Conservation (phyloP, 176 grass and related monocot genomes). For the Oryza brachyantha region DNA sequence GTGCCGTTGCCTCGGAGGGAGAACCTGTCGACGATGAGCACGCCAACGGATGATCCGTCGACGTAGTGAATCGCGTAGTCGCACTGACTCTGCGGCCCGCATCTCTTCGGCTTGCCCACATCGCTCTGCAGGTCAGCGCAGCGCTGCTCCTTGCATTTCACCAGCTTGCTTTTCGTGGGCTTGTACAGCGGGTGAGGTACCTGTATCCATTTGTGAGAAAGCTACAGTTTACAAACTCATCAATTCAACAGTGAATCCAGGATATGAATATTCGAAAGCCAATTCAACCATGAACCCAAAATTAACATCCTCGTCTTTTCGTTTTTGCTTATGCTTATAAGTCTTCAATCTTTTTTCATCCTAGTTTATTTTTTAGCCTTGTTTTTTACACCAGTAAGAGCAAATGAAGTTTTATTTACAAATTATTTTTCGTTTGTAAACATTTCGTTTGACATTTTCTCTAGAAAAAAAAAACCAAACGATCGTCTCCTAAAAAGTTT, state of each 20-base stretch:
- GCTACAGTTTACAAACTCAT: not conserved
- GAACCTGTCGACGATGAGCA: constrained; percentile 42
- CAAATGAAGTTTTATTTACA: too few species aligned
- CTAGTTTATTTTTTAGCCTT: too few species aligned
- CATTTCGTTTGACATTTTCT: too few species aligned
- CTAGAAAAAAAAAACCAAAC: too few species aligned
- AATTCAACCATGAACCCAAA: too few species aligned
- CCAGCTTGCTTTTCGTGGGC: constrained; percentile 24
- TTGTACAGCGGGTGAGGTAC: constrained; percentile 40
- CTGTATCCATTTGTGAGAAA: constrained; percentile 20
- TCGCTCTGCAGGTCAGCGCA: constrained; percentile 28
- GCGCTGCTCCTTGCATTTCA: constrained; percentile 30
- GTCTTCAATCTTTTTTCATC: too few species aligned
- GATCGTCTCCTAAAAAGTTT: too few species aligned
- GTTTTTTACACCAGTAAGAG: too few species aligned
- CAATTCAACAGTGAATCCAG: not conserved
- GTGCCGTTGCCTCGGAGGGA: not conserved
- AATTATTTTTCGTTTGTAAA: too few species aligned
- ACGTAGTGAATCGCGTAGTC: constrained; percentile 41
- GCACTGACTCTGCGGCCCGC: not conserved
- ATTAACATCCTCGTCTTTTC: too few species aligned
- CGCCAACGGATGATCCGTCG: constrained; percentile 31
- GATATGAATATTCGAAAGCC: too few species aligned
- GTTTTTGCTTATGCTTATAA: too few species aligned
- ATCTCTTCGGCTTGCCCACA: not conserved